Conservation (phyloP, 257 asterid species). For the Solanum clarkiae region DNA sequence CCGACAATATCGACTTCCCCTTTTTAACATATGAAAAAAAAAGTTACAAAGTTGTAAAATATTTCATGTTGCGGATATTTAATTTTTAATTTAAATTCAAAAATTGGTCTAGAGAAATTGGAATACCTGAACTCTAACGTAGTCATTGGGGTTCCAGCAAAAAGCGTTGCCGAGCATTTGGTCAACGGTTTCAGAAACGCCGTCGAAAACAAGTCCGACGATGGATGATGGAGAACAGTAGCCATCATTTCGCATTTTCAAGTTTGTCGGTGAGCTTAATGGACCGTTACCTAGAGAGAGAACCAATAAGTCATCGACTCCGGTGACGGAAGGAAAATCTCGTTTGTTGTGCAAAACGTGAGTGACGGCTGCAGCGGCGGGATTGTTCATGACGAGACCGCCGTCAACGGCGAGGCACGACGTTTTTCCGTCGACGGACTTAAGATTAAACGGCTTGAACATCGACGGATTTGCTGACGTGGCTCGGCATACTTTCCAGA, state of each 20-base stretch:
- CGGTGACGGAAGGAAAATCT: slow-evolving; percentile 72
- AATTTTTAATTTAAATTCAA: background rate
- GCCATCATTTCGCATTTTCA: slow-evolving; percentile 36
- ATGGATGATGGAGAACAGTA: slow-evolving; percentile 48
- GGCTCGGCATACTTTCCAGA: slow-evolving; percentile 93
- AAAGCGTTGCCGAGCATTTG: slow-evolving; percentile 89
- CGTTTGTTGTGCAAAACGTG: slow-evolving; percentile 92
- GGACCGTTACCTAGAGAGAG: slow-evolving; percentile 79
- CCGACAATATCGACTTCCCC: background rate
- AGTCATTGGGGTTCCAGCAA: slow-evolving; percentile 72
- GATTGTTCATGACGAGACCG: slow-evolving; percentile 94
- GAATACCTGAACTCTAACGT: slow-evolving; percentile 84
- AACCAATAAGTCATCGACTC: slow-evolving; percentile 72
- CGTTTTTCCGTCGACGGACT: slow-evolving; percentile 68
- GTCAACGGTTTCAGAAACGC: slow-evolving; percentile 87
- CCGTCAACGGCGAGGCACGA: slow-evolving; percentile 84
- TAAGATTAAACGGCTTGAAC: slow-evolving; percentile 66
- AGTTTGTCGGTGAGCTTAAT: slow-evolving; percentile 19
- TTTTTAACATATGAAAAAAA: background rate
- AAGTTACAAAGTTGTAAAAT: background rate
- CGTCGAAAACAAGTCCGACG: slow-evolving; percentile 68
- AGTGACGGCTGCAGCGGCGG: slow-evolving; percentile 92
- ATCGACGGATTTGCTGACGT: slow-evolving; percentile 72
- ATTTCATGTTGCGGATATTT: background rate
- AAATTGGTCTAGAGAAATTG: background rate